Percentiles rank a stretch among this genome's conserved stretches.
Evolutionary conservation across 1,284 basidiomycete species (phyloP).

Genomic region (Irpex rosettiformis): DNA sequence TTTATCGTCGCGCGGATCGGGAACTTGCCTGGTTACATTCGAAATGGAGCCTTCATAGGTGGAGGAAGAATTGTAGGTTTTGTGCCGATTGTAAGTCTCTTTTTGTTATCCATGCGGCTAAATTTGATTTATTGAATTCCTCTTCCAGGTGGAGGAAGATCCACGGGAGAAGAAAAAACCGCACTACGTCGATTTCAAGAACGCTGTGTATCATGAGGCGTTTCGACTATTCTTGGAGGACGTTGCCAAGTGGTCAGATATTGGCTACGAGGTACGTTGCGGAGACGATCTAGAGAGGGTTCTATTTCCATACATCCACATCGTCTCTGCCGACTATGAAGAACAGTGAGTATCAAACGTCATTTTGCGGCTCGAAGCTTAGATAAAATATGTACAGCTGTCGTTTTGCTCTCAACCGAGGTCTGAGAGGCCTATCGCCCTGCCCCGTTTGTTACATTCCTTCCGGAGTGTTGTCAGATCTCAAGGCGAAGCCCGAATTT

Average conservation of each 20-base stretch:
- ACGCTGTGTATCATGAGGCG: slow-evolving; percentile 28
- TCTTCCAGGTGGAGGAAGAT: slow-evolving; percentile 21
- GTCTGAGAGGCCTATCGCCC: slow-evolving; percentile 5
- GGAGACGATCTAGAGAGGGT: slow-evolving; percentile 15
- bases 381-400: slow-evolving; percentile 6
- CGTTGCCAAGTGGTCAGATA: slow-evolving; percentile 13
- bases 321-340: slow-evolving; percentile 33
- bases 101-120: not conserved
- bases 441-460: slow-evolving; percentile 12
- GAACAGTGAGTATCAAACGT: slow-evolving; percentile 42
- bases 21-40: slow-evolving; percentile 34
- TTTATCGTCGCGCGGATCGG: slow-evolving; percentile 35
- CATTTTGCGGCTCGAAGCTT: slow-evolving; percentile 6
- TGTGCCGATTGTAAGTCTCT: slow-evolving; percentile 37
- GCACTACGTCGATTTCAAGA: slow-evolving; percentile 23
- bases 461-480: not conserved
- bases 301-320: slow-evolving; percentile 27
- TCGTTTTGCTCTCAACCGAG: slow-evolving; percentile 11
- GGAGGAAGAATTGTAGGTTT: slow-evolving; percentile 39
- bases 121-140: slow-evolving; percentile 2
- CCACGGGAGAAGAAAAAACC: slow-evolving; percentile 15
- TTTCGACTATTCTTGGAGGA: slow-evolving; percentile 23
- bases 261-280: slow-evolving; percentile 20
- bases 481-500: not conserved
- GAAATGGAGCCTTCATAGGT: slow-evolving; percentile 34